Conservation (phyloP, 345 rosid species). For the Psidium friedrichsthalianum region DNA sequence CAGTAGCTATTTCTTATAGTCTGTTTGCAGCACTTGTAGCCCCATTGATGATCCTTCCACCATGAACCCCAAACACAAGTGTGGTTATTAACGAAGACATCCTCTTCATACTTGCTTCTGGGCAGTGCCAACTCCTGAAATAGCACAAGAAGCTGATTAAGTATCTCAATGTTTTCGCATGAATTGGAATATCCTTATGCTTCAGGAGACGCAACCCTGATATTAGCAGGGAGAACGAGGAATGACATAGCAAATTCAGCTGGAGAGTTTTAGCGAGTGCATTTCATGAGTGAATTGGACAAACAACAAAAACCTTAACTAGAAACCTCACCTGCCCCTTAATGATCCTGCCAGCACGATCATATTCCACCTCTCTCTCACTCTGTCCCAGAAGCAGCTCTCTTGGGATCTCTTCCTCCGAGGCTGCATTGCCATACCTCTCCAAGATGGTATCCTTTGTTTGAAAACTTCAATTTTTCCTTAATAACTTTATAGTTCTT, state of each 20-base stretch:
- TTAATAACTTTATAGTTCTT: conserved; percentile 37
- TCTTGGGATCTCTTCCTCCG: conserved; percentile 44
- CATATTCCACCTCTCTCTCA: conserved; percentile 68
- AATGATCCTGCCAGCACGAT: conserved; percentile 57
- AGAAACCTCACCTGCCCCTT: conserved; percentile 45
- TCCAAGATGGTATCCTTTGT: conserved; percentile 51
- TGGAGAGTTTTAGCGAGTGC: background rate
- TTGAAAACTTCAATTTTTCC: conserved; percentile 34
- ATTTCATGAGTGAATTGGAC: background rate
- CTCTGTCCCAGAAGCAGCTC: conserved; percentile 74
- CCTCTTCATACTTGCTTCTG: conserved; percentile 58
- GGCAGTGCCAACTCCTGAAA: conserved; percentile 44
- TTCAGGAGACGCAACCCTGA: background rate
- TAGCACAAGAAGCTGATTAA: background rate
- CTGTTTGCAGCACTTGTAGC: conserved; percentile 75
- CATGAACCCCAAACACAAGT: conserved; percentile 87
- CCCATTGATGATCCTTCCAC: conserved; percentile 91
- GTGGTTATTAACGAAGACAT: conserved; percentile 49
- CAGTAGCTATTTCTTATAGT: conserved; percentile 65
- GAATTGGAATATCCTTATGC: background rate
- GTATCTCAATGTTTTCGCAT: background rate
- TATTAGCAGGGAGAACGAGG: background rate
- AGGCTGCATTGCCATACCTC: conserved; percentile 59
- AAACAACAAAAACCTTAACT: background rate
- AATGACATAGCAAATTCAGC: background rate